Conservation (phyloP, 2,329 filamentous ascomycete genomes). For the Colletotrichum truncatum region DNA sequence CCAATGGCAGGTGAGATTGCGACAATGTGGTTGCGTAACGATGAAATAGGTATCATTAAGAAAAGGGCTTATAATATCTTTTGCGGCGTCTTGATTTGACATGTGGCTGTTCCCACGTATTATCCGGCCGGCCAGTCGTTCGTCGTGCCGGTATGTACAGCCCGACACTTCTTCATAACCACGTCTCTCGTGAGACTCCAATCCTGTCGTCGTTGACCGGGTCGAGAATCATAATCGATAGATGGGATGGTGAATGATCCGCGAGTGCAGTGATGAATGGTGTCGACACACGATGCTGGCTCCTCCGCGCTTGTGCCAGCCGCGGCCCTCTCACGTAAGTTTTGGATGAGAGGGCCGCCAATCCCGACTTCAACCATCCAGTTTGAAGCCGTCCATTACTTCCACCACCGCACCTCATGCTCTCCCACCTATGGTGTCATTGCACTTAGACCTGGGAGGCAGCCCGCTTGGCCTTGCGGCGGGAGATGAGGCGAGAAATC, state of each 20-base stretch:
- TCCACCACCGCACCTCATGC: background rate
- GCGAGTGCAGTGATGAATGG: background rate
- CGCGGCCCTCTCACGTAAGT: background rate
- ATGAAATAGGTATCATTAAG: constrained; percentile 24
- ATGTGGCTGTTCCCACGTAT: constrained; percentile 13
- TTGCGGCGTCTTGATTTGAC: constrained; percentile 15
- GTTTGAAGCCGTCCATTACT: constrained; percentile 3
- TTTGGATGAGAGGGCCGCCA: background rate
- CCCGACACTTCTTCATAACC: constrained; percentile 14
- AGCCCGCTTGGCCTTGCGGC: constrained; percentile 39
- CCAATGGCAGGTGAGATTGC: background rate
- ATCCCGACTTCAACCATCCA: background rate
- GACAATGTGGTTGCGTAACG: background rate
- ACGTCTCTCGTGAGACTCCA: constrained; percentile 23
- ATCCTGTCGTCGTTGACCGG: background rate
- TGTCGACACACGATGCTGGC: background rate
- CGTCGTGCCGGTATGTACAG: constrained; percentile 13
- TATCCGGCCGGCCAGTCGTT: constrained; percentile 5
- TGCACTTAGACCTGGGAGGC: constrained; percentile 31
- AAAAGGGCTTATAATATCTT: constrained; percentile 3
- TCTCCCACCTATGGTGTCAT: background rate
- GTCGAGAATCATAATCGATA: constrained; percentile 9
- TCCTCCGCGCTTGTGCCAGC: background rate
- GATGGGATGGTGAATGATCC: background rate
- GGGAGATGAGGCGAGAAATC: constrained; percentile 42